These are phyloP conservation scores for Leccinum broughii DNA, from an alignment of 768 basidiomycete species.

Conservation along the genomic window DNA sequence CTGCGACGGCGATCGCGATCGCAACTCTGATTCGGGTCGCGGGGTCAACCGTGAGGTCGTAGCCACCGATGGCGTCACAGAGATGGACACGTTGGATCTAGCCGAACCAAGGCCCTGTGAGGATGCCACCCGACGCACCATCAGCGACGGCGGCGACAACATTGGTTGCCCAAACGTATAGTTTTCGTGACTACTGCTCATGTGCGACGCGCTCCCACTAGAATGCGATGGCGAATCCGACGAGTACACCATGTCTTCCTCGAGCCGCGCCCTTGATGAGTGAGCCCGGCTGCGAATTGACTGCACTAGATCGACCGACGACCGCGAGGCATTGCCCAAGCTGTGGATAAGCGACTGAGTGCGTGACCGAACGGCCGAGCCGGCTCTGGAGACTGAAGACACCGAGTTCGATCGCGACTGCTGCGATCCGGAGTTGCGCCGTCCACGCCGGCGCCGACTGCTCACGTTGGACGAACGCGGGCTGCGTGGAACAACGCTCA, in stretches of 20 bases:
- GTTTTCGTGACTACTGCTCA: conserved; percentile 55
- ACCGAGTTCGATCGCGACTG: conserved; percentile 29
- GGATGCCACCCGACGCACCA: conserved; percentile 16
- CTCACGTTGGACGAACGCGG: conserved; percentile 44
- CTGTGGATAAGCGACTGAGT: conserved; percentile 69
- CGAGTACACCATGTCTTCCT: conserved; percentile 47
- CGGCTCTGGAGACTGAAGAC: conserved; percentile 43
- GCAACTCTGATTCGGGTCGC: conserved; percentile 11
- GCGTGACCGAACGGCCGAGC: conserved; percentile 58
- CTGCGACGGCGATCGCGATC: not conserved
- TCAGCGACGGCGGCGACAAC: conserved; percentile 25
- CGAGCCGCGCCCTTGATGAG: conserved; percentile 69
- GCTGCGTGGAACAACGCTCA: conserved; percentile 51
- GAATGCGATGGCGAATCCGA: conserved; percentile 39
- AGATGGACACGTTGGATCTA: conserved; percentile 23
- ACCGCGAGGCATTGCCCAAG: conserved; percentile 59
- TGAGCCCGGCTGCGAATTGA: conserved; percentile 54
- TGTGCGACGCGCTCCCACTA: conserved; percentile 46
- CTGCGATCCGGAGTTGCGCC: conserved; percentile 38
- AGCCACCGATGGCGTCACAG: conserved; percentile 24
- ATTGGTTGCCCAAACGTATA: conserved; percentile 72
- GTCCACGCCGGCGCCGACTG: conserved; percentile 34
- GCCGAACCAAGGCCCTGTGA: conserved; percentile 19
- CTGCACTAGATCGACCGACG: conserved; percentile 58
- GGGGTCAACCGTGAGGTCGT: conserved; percentile 27